A percentile compares a stretch with the other conserved stretches of the same genome.
Conservation (phyloP, 2,329 filamentous ascomycete species). For the Fusarium ramigenum region DNA sequence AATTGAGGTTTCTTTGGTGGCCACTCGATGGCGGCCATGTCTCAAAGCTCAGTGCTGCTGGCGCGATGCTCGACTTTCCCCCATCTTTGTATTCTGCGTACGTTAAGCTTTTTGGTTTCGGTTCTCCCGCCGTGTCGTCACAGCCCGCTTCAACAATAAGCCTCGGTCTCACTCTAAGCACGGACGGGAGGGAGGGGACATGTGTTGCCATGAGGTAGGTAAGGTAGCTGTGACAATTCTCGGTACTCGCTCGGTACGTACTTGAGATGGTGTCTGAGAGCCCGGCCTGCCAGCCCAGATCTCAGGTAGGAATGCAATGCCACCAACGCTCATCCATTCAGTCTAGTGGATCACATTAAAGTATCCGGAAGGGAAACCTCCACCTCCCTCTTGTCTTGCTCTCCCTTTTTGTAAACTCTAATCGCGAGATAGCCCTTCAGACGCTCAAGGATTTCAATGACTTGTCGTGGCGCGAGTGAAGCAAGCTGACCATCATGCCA, state of each 20-base stretch:
- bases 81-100: neutral
- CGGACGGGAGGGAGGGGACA: neutral
- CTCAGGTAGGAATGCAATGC: neutral
- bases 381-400: neutral
- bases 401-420: constrained; percentile 6
- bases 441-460: neutral
- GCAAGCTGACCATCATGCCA: neutral
- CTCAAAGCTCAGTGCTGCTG: neutral
- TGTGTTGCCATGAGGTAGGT: neutral
- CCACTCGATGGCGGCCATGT: neutral
- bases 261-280: constrained; percentile 8
- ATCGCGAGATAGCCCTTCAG: neutral
- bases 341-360: neutral
- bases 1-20: neutral
- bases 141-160: neutral
- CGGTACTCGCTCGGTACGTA: constrained; percentile 16
- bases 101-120: neutral
- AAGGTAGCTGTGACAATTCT: neutral
- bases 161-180: neutral
- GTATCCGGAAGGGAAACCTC: neutral
- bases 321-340: constrained; percentile 1
- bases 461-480: neutral
- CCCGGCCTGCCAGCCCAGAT: constrained; percentile 7
- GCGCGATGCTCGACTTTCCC: neutral
- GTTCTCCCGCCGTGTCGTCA: constrained; percentile 1